Conservation (phyloP, 2,329 filamentous ascomycete genomes). For the Trichoderma guizhouense region DNA sequence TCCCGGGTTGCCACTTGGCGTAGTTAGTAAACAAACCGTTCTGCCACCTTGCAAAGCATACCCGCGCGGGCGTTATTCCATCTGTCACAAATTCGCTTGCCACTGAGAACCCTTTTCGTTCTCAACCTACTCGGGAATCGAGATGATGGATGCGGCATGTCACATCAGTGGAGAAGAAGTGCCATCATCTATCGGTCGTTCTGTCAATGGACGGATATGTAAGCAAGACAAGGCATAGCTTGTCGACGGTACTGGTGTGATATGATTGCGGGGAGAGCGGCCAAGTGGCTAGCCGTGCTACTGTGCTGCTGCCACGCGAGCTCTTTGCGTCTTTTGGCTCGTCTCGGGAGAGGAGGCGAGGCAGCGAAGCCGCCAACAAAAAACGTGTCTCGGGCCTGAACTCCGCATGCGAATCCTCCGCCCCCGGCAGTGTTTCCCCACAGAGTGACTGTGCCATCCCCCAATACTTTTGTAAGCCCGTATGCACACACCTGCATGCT, state of each 20-base stretch:
- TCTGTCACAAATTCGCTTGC: not conserved
- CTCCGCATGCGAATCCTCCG: not conserved
- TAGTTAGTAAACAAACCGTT: not conserved
- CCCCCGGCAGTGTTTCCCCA: not conserved
- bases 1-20: not conserved
- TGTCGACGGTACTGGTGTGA: not conserved
- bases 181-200: not conserved
- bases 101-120: not conserved
- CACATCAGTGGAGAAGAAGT: not conserved
- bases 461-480: not conserved
- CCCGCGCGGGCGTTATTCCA: not conserved
- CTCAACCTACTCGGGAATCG: not conserved
- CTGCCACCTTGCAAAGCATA: not conserved
- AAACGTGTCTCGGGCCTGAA: not conserved
- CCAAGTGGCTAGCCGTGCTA: not conserved
- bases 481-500: constrained; percentile 8
- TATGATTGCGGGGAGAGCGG: not conserved
- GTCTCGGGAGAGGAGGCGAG: not conserved
- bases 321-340: not conserved
- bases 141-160: not conserved
- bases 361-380: not conserved
- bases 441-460: not conserved
- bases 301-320: not conserved
- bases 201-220: not conserved
- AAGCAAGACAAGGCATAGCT: not conserved